Evolutionary conservation across 306 rosid species (phyloP).

Genomic region (Glycine soja): DNA sequence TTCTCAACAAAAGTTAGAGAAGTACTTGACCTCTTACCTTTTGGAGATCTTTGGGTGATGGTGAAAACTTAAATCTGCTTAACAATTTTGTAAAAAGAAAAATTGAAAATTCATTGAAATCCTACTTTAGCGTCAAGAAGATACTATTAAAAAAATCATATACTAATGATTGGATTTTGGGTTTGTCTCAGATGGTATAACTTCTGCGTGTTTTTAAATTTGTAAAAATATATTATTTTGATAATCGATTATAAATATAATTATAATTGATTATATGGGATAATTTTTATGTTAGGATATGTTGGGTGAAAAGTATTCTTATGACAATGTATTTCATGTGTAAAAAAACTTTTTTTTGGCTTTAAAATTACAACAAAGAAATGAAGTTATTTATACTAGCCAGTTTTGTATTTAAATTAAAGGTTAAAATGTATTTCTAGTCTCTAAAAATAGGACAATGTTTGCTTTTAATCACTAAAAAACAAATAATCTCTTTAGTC

Average conservation of each 20-base stretch:
- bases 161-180: background rate
- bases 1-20: background rate
- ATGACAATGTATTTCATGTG: background rate
- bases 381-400: background rate
- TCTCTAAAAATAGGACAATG: background rate
- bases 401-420: background rate
- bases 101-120: conserved; percentile 8
- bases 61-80: conserved; percentile 9
- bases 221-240: background rate
- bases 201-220: background rate
- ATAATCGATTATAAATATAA: background rate
- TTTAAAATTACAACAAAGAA: background rate
- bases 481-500: too few relatives aligned
- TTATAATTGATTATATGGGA: background rate
- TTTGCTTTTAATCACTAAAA: background rate
- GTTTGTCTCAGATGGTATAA: background rate
- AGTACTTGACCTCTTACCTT: background rate
- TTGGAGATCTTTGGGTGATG: background rate
- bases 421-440: background rate
- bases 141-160: background rate
- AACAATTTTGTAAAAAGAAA: background rate
- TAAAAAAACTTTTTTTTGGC: background rate
- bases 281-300: background rate
- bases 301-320: background rate
- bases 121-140: background rate